A percentile compares a stretch with the other conserved stretches of the same genome.
Conservation (phyloP, 768 basidiomycete species). For the Calocybe gangraenosa region DNA sequence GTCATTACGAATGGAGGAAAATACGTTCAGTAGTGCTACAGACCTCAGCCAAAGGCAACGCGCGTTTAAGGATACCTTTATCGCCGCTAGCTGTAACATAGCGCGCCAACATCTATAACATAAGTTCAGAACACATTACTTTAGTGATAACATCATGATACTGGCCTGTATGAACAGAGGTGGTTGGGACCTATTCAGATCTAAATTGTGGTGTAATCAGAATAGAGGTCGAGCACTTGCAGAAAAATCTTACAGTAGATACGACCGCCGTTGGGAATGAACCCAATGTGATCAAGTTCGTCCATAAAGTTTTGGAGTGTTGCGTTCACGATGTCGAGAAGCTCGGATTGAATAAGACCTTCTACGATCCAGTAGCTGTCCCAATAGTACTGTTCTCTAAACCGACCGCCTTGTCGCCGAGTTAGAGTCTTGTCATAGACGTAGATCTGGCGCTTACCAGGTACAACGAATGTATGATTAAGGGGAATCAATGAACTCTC, state of each 20-base stretch:
- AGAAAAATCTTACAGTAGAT: conserved; percentile 63
- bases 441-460: conserved; percentile 46
- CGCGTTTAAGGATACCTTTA: conserved; percentile 68
- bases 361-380: conserved; percentile 83
- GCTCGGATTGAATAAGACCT: conserved; percentile 78
- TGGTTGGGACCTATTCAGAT: conserved; percentile 80
- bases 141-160: not conserved
- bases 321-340: conserved; percentile 67
- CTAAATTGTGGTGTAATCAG: conserved; percentile 27
- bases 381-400: conserved; percentile 78
- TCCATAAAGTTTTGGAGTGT: conserved; percentile 96
- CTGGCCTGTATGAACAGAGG: conserved; percentile 80
- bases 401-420: conserved; percentile 50
- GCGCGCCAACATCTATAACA: conserved; percentile 75
- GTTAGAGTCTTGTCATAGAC: not conserved
- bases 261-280: conserved; percentile 92
- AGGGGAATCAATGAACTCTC: conserved; percentile 86
- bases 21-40: conserved; percentile 10
- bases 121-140: not conserved
- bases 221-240: not conserved
- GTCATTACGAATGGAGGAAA: not conserved
- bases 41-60: conserved; percentile 82
- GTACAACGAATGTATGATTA: conserved; percentile 89
- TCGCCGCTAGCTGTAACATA: conserved; percentile 76
- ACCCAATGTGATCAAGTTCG: conserved; percentile 77